phyloP scores from a whole-genome alignment of 140 eudicot species.

The Bidens hawaiensis region DNA sequence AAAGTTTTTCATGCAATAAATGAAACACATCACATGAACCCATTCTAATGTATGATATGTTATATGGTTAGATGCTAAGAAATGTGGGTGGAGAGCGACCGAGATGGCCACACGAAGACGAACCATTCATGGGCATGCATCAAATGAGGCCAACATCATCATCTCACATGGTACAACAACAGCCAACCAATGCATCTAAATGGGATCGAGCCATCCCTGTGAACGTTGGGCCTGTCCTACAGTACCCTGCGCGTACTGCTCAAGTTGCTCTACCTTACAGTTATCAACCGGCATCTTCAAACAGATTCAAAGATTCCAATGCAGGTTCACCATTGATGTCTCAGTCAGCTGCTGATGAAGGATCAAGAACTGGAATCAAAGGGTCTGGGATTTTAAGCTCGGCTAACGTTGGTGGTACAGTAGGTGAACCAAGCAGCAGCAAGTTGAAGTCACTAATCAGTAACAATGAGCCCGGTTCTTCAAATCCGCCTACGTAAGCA shows the following conservation, averaged over 20 bases:
- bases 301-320: slow-evolving; percentile 60
- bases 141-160: slow-evolving; percentile 55
- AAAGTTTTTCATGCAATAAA: too few species aligned
- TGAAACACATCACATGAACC: neutral
- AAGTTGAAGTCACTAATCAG: slow-evolving; percentile 42
- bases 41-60: slow-evolving; percentile 27
- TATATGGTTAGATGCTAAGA: slow-evolving; percentile 64
- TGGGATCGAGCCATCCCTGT: slow-evolving; percentile 65
- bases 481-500: slow-evolving; percentile 48
- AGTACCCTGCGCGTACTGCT: slow-evolving; percentile 59
- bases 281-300: slow-evolving; percentile 51
- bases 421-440: slow-evolving; percentile 52
- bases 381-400: slow-evolving; percentile 81
- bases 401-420: too few species aligned
- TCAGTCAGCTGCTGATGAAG: slow-evolving; percentile 93
- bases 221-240: slow-evolving; percentile 57
- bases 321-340: slow-evolving; percentile 57
- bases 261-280: slow-evolving; percentile 60
- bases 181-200: slow-evolving; percentile 41
- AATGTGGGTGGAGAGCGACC: slow-evolving; percentile 64
- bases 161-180: slow-evolving; percentile 45
- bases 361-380: slow-evolving; percentile 87
- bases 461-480: slow-evolving; percentile 52
- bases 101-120: slow-evolving; percentile 58
- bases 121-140: slow-evolving; percentile 45